A percentile compares a stretch with the other conserved stretches of the same genome.
phyloP scores from a whole-genome alignment of 129 eudicot genomes.

The Ambrosia artemisiifolia region DNA sequence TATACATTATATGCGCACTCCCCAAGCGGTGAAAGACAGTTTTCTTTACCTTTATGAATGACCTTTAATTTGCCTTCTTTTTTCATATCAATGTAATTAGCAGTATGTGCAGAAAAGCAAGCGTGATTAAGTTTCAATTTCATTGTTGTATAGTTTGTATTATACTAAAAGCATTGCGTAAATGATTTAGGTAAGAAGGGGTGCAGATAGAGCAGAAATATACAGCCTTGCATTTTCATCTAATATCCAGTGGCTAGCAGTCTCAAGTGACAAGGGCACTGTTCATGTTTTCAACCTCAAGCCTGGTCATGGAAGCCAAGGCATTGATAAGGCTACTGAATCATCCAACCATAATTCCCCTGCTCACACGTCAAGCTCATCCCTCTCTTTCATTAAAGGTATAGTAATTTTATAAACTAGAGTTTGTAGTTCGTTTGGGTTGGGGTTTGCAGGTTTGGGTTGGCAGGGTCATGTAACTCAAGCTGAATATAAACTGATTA shows the following conservation, averaged over 20 bases:
- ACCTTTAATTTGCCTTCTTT: not conserved
- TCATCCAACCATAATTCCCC: conserved; percentile 40
- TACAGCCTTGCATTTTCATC: conserved; percentile 86
- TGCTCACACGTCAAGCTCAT: conserved; percentile 51
- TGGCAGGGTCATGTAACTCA: not conserved
- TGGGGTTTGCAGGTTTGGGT: not conserved
- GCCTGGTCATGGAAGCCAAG: conserved; percentile 39
- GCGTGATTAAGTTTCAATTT: not conserved
- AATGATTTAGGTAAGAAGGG: conserved; percentile 76
- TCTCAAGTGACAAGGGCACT: conserved; percentile 96
- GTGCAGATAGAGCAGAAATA: conserved; percentile 95
- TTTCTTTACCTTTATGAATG: not conserved
- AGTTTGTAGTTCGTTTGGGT: not conserved
- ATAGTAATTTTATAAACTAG: conserved; percentile 15
- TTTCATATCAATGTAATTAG: not conserved
- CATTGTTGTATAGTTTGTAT: not conserved
- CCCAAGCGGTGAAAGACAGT: not conserved
- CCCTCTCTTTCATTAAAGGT: conserved; percentile 95
- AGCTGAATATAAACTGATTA: not conserved
- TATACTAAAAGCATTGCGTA: conserved; percentile 11
- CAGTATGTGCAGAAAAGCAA: not conserved
- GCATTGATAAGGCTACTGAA: conserved; percentile 32
- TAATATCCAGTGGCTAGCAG: conserved; percentile 82
- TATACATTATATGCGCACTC: too few relatives aligned
- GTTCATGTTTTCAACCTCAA: conserved; percentile 88